Percentiles rank a stretch among this genome's conserved stretches.
Evolutionary conservation across 1,139 yeast species (phyloP).

Genomic region (Protomyces gravidus): DNA sequence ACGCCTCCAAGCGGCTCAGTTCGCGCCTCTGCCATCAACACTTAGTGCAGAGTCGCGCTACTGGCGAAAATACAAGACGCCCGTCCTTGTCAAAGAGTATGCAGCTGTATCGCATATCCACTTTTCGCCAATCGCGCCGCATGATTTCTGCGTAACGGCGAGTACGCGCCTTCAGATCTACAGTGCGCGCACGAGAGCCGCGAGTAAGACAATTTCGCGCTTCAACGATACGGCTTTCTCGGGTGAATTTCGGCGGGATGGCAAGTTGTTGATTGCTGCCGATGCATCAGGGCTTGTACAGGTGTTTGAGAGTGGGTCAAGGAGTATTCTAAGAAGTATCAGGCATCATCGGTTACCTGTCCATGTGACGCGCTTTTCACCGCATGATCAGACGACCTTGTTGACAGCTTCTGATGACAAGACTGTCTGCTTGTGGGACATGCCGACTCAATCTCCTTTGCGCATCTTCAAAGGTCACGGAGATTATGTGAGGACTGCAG

Average conservation of each 20-base stretch:
- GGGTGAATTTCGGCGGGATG: constrained; percentile 79
- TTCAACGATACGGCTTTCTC: constrained; percentile 87
- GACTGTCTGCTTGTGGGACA: constrained; percentile 79
- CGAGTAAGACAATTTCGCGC: constrained; percentile 78
- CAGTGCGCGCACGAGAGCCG: constrained; percentile 88
- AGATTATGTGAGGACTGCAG: constrained; percentile 82
- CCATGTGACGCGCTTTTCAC: constrained; percentile 90
- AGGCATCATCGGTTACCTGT: constrained; percentile 82
- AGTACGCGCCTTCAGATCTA: constrained; percentile 88
- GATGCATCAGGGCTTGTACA: constrained; percentile 86
- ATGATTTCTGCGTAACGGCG: constrained; percentile 90
- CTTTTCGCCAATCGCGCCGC: constrained; percentile 80
- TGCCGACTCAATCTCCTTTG: constrained; percentile 66
- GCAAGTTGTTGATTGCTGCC: constrained; percentile 77
- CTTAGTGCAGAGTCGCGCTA: constrained; percentile 69
- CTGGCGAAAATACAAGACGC: constrained; percentile 82
- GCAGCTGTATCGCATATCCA: constrained; percentile 83
- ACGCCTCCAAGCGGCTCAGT: constrained; percentile 9
- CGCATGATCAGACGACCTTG: constrained; percentile 63
- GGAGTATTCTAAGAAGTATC: constrained; percentile 72
- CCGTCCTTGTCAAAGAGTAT: constrained; percentile 88
- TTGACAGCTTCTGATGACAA: constrained; percentile 91
- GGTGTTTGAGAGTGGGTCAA: constrained; percentile 73
- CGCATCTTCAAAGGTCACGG: constrained; percentile 69
- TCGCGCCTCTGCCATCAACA: constrained; percentile 12